Conservation (phyloP, 768 basidiomycete genomes). For the Mycena amicta region DNA sequence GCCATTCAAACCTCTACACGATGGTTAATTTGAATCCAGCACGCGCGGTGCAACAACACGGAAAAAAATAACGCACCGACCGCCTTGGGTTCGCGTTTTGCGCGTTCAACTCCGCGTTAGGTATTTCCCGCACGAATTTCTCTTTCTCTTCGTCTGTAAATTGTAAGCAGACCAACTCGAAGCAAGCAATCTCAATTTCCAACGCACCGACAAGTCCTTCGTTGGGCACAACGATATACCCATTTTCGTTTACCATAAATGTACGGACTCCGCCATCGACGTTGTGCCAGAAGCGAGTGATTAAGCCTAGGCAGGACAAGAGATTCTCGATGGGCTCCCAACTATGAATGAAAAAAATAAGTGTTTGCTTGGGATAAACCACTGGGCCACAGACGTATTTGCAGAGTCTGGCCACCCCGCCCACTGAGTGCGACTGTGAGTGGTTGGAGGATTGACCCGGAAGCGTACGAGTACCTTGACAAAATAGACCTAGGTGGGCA, state of each 20-base stretch:
- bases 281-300: not conserved
- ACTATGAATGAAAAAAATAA: too few relatives aligned
- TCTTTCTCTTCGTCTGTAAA: not conserved
- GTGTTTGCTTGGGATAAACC: not conserved
- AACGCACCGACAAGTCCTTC: too few relatives aligned
- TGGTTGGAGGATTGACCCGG: too few relatives aligned
- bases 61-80: not conserved
- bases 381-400: not conserved
- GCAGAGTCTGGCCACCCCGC: not conserved
- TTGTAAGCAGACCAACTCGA: not conserved
- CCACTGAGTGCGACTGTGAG: too few relatives aligned
- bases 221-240: not conserved
- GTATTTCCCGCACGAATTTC: not conserved
- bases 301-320: not conserved
- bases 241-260: not conserved
- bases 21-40: not conserved
- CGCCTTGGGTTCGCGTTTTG: not conserved
- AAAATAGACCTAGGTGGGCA: not conserved
- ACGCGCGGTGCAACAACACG: not conserved
- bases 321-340: slow-evolving; percentile 1
- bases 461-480: not conserved
- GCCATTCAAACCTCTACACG: not conserved
- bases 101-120: not conserved
- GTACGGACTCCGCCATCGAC: not conserved
- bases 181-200: not conserved